These are phyloP conservation scores for Arctostaphylos glauca DNA, from an alignment of 148 eudicot species.

Conservation along the genomic window DNA sequence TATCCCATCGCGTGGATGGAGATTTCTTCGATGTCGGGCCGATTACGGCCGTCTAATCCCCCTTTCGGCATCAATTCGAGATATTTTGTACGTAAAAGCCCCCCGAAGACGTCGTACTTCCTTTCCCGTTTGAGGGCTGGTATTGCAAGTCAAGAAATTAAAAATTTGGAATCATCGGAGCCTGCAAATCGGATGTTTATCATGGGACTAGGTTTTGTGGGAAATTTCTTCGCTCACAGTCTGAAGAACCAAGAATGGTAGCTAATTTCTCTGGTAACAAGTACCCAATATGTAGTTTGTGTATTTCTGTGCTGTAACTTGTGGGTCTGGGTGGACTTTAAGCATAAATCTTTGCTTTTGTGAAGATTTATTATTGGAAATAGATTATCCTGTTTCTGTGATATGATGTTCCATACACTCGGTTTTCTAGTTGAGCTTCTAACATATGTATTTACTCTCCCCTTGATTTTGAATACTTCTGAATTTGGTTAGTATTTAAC, in stretches of 20 bases:
- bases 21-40: constrained; percentile 12
- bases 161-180: constrained; percentile 17
- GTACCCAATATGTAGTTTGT: not conserved
- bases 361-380: not conserved
- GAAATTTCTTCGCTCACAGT: constrained; percentile 60
- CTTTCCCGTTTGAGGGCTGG: not conserved
- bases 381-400: not conserved
- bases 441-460: not conserved
- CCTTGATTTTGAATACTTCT: not conserved
- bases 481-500: not conserved
- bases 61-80: constrained; percentile 15
- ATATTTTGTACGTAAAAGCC: not conserved
- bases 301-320: not conserved
- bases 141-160: constrained; percentile 5
- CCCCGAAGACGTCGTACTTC: constrained; percentile 7
- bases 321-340: not conserved
- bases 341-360: not conserved
- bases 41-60: constrained; percentile 21
- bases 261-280: constrained; percentile 13
- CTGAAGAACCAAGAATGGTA: constrained; percentile 60
- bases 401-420: not conserved
- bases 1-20: constrained; percentile 27
- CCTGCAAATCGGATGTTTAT: constrained; percentile 54
- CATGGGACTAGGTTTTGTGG: constrained; percentile 84
- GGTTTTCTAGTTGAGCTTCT: not conserved